Evolutionary conservation across 495 filamentous ascomycete species (phyloP), one percentile per base, ranked within the genome.

Genomic region (Antarctomyces pellizariae): DNA sequence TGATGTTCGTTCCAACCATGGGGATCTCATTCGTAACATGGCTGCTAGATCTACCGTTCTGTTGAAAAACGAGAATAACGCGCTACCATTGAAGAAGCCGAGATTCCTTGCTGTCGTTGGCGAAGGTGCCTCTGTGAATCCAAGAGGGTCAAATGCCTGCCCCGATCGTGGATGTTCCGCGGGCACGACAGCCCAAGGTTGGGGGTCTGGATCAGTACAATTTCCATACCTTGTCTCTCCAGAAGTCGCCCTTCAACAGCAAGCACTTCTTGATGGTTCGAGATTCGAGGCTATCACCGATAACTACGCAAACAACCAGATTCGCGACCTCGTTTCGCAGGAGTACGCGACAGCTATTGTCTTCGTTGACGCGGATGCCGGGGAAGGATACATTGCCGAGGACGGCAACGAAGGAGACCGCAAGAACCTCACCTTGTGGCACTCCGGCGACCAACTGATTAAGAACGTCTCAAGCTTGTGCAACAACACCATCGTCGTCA

Each of bases 191-290:
- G 86, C 71, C 17, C 82, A 90, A 71, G 82, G 64, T 21, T 95
- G 84, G 84, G 86, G 84, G 22, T 86, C 76, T 32, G 86, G 86
- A 25, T 74, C 71, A 17, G 61, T 75, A 16, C 70, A 84, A 37
- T 93, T 79, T 57, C 79, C 86, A 2, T 93, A 93, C 49, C 62
- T 97, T 2, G 52, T 89, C 34, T 84, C 80, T 2, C 86, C 86
- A 2, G 65, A 90, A 24, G 60, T 71, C 13, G 84, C 84, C 2
- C 77, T 93, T 19, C 75, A 84, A 46, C 62, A 57, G 18, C 68
- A 76, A 35, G 69, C 79, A 16, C 8, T 64, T 27, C 46, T 52
- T 24, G 63, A 75, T 22, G 59, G 62, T 32, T 49, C 67, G 3
- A 45, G 71, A 2, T 70, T 86, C 30, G 68, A 78, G 46, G 64